Base-by-base conservation (phyloP, 1,284 basidiomycete species). In the Marasmius sp. region DNA sequence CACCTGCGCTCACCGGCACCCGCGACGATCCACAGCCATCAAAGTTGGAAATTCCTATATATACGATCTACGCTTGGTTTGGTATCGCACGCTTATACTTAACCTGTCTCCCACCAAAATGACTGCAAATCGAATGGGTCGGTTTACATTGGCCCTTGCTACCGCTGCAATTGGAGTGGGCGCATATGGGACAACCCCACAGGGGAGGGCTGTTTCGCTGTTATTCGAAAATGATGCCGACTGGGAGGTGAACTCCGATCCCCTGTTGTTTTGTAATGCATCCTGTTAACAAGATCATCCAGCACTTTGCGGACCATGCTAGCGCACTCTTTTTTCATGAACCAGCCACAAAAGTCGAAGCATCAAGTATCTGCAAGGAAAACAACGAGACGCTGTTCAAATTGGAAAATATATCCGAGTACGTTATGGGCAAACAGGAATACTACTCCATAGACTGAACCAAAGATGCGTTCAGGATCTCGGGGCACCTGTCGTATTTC, bases 151-250 rank as follows among this genome's bases (percentile, higher is more conserved):
- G 27, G 27, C 27, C 27, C 5, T 27, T 27, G 27, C 27, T 27
- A 5, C 27, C 27, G 27, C 5, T 27, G 27, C 27, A 27, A 27
- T 27, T 27, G 27, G 27, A 27, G 27, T 27, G 27, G 27, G 27
- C 27, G 27, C 27, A 27, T 27, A 27, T 27, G 27, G 2, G 27
- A 27, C 27, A 5, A 27, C 27, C 27, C 27, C 27, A 27, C 27
- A 27, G 27, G 27, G 27, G 27, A 27, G 27, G 27, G 27, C 58
- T 11, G 66, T 68, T 5, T 62, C 67, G 7, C 54, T 68, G 8
- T 53, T 68, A 27, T 68, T 66, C 34, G 64, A 68, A 41, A 68
- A 68, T 39, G 61, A 68, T 43, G 66, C 63, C 38, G 63, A 67
- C 53, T 68, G 67, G 67, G 65, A 62, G 53, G 65, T 68, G 20